Evolutionary conservation across 179 eudicot genomes (phyloP), one percentile per base, ranked within the genome.

Genomic region (Silene vulgaris): DNA sequence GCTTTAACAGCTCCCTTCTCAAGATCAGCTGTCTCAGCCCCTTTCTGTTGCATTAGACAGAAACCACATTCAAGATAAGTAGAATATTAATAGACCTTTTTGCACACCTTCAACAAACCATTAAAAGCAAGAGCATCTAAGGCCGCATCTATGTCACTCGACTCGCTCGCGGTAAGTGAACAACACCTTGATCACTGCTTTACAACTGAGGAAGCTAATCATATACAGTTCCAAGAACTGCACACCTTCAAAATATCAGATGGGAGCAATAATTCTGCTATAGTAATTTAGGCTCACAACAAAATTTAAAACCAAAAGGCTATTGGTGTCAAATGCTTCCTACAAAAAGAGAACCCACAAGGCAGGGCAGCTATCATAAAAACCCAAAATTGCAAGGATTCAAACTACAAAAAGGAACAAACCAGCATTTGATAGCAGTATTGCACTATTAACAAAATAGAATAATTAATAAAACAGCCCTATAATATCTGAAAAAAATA

Each of bases 1-100:
- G 99, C 97, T 87, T 96, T 93, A 65, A 96, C 87, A 37, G 98
- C 99, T 72, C 99, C 97, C 81, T 79, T 90, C 73, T 86, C 83
- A 64, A 87, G 89, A 80, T 89, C 97, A 20, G 87, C 86, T 28
- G 91, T 83, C 70, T 88, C 90, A 5, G 78, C 80, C 74, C 85
- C 89, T 96, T 86, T 93, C 99, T 96, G 83, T 78, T 76, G 75
- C 75, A 77, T 52, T 30, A 57, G 17, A 48, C 11, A 45, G 23
- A 59, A 74, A 26, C 23, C 75, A 75, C 56, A 37, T 37, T 23
- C 66, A 40, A 75, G 30, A 60, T 28, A 52, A 78, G 19, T 32
- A 75, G 72, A 65, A 30, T 23, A 59, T 65, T 40, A 70, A 62
- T 12, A 50, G 71, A 69, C 71, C 4, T 30, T 17, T 8, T 16